Evolutionary conservation across 2,329 filamentous ascomycete species (phyloP).

Genomic region (Fusarium sp.): DNA sequence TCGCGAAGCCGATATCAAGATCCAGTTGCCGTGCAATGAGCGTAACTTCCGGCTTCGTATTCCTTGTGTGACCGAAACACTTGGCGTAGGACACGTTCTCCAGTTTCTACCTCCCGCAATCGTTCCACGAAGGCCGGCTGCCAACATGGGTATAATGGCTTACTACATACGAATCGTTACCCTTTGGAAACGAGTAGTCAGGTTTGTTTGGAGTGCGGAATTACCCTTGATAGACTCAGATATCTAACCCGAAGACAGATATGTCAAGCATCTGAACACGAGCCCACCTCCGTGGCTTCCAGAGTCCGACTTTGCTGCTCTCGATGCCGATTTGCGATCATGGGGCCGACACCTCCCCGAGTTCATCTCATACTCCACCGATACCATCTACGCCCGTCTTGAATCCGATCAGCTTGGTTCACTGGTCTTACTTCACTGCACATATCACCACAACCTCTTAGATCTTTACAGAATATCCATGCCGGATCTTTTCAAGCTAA

Average conservation of each 20-base stretch:
- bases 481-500: conserved; percentile 60
- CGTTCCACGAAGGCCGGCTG: conserved; percentile 55
- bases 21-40: conserved; percentile 57
- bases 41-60: conserved; percentile 58
- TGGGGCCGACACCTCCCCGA: conserved; percentile 59
- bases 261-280: conserved; percentile 58
- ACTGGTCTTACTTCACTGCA: conserved; percentile 60
- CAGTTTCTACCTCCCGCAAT: conserved; percentile 56
- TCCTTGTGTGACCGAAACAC: conserved; percentile 56
- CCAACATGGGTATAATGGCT: conserved; percentile 60
- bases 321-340: conserved; percentile 56
- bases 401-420: conserved; percentile 62
- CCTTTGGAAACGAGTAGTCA: conserved; percentile 57
- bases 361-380: conserved; percentile 58
- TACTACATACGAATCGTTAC: conserved; percentile 58
- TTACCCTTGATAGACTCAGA: background rate
- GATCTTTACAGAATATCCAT: conserved; percentile 62
- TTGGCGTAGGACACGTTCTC: conserved; percentile 56
- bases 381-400: conserved; percentile 60
- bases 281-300: conserved; percentile 58
- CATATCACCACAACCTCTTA: conserved; percentile 60
- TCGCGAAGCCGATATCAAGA: conserved; percentile 57
- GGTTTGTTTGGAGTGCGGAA: conserved; percentile 45
- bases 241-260: conserved; percentile 46
- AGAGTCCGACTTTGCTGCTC: conserved; percentile 57